Evolutionary conservation across 2,329 filamentous ascomycete genomes (phyloP), one percentile per base, ranked within the genome.

Genomic region (Calonectria henricotiae): DNA sequence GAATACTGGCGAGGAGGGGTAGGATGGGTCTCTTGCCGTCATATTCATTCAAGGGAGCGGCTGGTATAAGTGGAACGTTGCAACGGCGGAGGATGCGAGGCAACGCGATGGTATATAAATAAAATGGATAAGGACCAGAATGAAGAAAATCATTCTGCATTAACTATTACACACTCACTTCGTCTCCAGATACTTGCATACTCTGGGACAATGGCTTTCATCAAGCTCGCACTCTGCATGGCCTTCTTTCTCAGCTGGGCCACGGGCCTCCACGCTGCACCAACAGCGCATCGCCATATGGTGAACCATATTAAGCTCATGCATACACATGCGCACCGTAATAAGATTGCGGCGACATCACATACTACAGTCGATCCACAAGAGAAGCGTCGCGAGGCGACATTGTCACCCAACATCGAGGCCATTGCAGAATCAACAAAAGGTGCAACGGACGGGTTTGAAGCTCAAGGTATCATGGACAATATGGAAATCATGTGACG

Each of bases 271-370:
- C 65, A 79, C 25, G 79, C 78, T 20, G 77, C 75, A 30, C 79
- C 79, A 20, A 62, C 76, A 12, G 65, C 69, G 15, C 71, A 69
- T 63, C 47, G 67, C 46, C 75, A 77, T 63, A 71, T 63, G 58
- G 37, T 35, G 9, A 27, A 73, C 35, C 74, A 78, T 49, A 63
- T 62, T 43, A 67, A 73, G 23, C 67, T 84, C 83, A 83, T 84
- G 82, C 75, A 82, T 79, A 74, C 83, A 80, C 76, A 76, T 78
- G 68, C 82, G 76, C 67, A 69, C 35, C 70, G 62, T 51, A 27
- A 55, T 44, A 77, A 61, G 32, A 63, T 51, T 8, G 58, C 55
- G 5, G 46, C 20, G 0, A 51, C 51, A 15, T 63, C 73, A 13
- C 69, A 68, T n/a, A 37, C 67, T 17, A 30, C 69, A 35, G 32